Evolutionary conservation across 305 asterid genomes (phyloP).

Genomic region (Fraxinus dipetala): DNA sequence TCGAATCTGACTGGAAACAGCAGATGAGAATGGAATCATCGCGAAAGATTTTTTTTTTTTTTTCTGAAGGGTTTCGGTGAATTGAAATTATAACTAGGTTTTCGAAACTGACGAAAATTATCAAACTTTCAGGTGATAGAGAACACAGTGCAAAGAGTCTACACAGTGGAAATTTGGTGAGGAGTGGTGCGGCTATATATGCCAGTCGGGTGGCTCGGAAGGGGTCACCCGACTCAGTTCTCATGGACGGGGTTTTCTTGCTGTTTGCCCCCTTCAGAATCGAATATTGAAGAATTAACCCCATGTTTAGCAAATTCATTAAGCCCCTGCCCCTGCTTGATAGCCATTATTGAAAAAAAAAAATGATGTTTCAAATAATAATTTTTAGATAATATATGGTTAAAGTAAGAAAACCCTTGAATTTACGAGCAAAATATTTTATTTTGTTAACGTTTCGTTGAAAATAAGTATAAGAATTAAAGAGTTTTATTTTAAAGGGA

Average conservation of each 20-base stretch:
- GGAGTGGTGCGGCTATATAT: not conserved
- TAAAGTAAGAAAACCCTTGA: too few relatives aligned
- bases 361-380: too few relatives aligned
- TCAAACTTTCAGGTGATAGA: not conserved
- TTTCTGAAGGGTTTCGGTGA: not conserved
- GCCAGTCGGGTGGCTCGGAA: not conserved
- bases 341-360: too few relatives aligned
- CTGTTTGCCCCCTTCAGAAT: not conserved
- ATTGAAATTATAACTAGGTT: not conserved
- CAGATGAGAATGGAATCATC: slow-evolving; percentile 69
- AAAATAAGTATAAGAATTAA: too few relatives aligned
- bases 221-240: not conserved
- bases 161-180: not conserved
- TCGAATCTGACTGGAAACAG: slow-evolving; percentile 62
- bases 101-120: not conserved
- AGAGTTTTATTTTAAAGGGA: too few relatives aligned
- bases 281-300: not conserved
- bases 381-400: too few relatives aligned
- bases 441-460: too few relatives aligned
- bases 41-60: not conserved
- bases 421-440: too few relatives aligned
- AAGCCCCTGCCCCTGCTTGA: too few relatives aligned
- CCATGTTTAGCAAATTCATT: not conserved
- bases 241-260: not conserved
- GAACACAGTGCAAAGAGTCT: not conserved